Percentiles rank a stretch among this genome's conserved stretches.
Evolutionary conservation across 2,329 filamentous ascomycete species (phyloP).

Genomic region (Exutisphaerella laricina): DNA sequence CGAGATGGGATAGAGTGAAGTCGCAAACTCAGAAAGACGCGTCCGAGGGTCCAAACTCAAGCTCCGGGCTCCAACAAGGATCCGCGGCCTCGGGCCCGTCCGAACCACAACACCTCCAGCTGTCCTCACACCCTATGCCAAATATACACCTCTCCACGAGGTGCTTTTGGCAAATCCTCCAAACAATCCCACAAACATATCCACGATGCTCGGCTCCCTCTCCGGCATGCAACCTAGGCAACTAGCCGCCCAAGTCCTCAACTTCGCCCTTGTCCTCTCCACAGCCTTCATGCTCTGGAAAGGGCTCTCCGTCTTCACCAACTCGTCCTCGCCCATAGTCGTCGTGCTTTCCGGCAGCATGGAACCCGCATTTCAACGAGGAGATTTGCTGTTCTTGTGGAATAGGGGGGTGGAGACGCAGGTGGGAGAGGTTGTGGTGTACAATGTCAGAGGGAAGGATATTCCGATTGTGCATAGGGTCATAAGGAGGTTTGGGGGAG

Average conservation of each 20-base stretch:
- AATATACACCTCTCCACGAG: too few relatives aligned
- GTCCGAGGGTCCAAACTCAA: background rate
- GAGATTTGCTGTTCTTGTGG: conserved; percentile 71
- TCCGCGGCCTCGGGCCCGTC: background rate
- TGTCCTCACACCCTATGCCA: too few relatives aligned
- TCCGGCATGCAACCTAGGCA: conserved; percentile 68
- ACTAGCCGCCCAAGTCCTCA: conserved; percentile 73
- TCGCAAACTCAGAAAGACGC: too few relatives aligned
- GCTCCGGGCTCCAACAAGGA: background rate
- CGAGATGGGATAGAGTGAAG: too few relatives aligned
- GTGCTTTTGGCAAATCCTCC: background rate
- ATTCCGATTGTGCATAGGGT: conserved; percentile 97
- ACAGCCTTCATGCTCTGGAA: conserved; percentile 94
- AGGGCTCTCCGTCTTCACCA: conserved; percentile 70
- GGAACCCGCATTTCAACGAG: conserved; percentile 76
- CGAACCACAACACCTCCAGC: background rate
- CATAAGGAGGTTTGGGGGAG: conserved; percentile 63
- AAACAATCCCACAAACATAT: too few relatives aligned
- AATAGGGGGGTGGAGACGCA: conserved; percentile 61
- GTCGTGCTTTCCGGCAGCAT: conserved; percentile 80
- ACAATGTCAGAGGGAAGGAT: conserved; percentile 86
- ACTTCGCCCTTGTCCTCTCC: conserved; percentile 83
- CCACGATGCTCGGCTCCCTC: conserved; percentile 62
- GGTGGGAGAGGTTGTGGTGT: conserved; percentile 68
- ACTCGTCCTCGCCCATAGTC: conserved; percentile 63